These are phyloP conservation scores for Pestalotiopsis sp. DNA, from an alignment of 2,329 filamentous ascomycete species.

Conservation along the genomic window DNA sequence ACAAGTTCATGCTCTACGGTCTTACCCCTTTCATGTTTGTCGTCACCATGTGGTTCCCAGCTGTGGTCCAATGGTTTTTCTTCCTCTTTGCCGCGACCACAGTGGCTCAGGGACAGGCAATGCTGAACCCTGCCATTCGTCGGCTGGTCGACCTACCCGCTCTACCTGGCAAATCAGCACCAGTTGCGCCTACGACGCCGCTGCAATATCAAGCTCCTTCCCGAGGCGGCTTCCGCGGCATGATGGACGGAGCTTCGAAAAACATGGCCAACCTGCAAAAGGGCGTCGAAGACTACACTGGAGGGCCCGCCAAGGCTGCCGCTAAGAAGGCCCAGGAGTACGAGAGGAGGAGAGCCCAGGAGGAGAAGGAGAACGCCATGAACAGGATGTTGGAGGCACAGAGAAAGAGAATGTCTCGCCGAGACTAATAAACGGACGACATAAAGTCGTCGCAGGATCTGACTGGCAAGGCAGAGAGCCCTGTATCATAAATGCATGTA, in stretches of 20 bases:
- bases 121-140: constrained; percentile 43
- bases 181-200: neutral
- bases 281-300: constrained; percentile 33
- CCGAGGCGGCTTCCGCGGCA: constrained; percentile 5
- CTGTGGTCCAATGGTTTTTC: constrained; percentile 52
- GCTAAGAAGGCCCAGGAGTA: constrained; percentile 28
- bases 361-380: constrained; percentile 41
- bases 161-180: constrained; percentile 19
- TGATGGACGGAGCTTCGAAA: constrained; percentile 10
- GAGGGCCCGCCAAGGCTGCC: constrained; percentile 12
- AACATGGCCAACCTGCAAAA: constrained; percentile 16
- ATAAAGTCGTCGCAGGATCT: neutral
- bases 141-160: constrained; percentile 38
- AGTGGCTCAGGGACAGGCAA: constrained; percentile 34
- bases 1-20: constrained; percentile 44
- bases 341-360: constrained; percentile 26
- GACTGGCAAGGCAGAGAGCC: neutral
- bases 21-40: constrained; percentile 46
- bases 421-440: neutral
- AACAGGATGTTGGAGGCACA: constrained; percentile 14
- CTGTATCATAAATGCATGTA: neutral
- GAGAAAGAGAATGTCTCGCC: constrained; percentile 2
- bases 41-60: constrained; percentile 48
- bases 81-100: constrained; percentile 36
- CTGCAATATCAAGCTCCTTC: constrained; percentile 9